Conservation (phyloP, 257 asterid species). For the Phtheirospermum japonicum region DNA sequence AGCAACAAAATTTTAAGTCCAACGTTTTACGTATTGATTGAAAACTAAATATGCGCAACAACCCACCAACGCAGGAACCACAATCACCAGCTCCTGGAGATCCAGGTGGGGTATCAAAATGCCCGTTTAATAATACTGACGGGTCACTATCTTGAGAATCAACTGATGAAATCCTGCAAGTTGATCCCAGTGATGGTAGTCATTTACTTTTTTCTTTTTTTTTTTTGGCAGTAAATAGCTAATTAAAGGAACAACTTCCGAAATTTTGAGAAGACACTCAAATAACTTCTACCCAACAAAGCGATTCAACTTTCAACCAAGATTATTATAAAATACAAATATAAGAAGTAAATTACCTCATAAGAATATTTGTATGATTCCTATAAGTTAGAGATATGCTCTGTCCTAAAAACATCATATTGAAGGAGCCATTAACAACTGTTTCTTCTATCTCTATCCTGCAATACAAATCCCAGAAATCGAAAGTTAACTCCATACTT, state of each 20-base stretch:
- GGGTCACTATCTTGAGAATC: constrained; percentile 70
- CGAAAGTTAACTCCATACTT: no score
- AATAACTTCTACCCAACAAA: constrained; percentile 2
- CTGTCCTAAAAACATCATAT: constrained; percentile 70
- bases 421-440: constrained; percentile 83
- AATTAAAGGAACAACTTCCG: constrained; percentile 7
- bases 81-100: constrained; percentile 99
- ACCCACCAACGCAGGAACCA: constrained; percentile 98
- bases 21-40: constrained; percentile 1
- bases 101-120: constrained; percentile 85
- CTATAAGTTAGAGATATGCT: constrained; percentile 82
- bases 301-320: neutral
- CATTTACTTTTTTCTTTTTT: no score
- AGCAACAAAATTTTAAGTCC: constrained; percentile 32
- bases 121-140: constrained; percentile 81
- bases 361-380: constrained; percentile 72
- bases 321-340: constrained; percentile 8
- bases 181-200: constrained; percentile 24
- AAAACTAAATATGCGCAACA: constrained; percentile 18
- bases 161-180: constrained; percentile 73
- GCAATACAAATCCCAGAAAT: constrained; percentile 37
- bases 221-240: constrained; percentile 11
- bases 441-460: constrained; percentile 93
- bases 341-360: constrained; percentile 54
- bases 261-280: constrained; percentile 12